These are phyloP conservation scores for Naganishia vishniacii DNA, from an alignment of 768 basidiomycete genomes.

Conservation along the genomic window DNA sequence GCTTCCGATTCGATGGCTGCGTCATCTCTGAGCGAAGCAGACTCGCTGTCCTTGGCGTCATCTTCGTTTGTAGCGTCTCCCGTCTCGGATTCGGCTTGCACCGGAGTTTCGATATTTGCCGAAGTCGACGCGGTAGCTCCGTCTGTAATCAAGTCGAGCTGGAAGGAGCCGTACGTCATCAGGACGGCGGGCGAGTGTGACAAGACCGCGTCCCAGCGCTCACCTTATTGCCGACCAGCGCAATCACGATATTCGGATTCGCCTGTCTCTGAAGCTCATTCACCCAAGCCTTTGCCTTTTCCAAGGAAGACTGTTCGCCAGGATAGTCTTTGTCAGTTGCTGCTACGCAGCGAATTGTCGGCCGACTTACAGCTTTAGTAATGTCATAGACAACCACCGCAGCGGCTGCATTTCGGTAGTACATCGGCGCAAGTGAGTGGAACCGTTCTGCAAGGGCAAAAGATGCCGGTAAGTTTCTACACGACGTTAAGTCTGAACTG, in stretches of 20 bases:
- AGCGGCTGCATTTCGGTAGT: slow-evolving; percentile 95
- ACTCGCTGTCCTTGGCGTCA: not conserved
- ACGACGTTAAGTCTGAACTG: not conserved
- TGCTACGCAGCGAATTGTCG: not conserved
- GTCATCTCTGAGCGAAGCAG: slow-evolving; percentile 44
- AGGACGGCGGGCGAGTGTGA: not conserved
- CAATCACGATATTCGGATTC: slow-evolving; percentile 98
- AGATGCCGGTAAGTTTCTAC: not conserved
- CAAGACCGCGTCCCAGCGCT: slow-evolving; percentile 50
- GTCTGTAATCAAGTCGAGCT: slow-evolving; percentile 48
- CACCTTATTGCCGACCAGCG: slow-evolving; percentile 95
- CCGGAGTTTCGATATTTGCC: not conserved
- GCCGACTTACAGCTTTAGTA: slow-evolving; percentile 63
- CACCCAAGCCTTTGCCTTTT: slow-evolving; percentile 99
- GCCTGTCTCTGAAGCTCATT: slow-evolving; percentile 98
- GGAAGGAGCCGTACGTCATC: not conserved
- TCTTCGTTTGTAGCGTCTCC: not conserved
- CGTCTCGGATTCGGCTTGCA: not conserved
- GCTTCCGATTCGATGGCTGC: slow-evolving; percentile 4
- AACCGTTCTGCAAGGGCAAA: slow-evolving; percentile 66
- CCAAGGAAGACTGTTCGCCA: slow-evolving; percentile 61
- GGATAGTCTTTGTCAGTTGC: not conserved
- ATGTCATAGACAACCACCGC: slow-evolving; percentile 98
- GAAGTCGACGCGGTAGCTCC: slow-evolving; percentile 57
- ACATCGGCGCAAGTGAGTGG: slow-evolving; percentile 98